These are phyloP conservation scores for Achaetomiella virescens DNA, from an alignment of 495 filamentous ascomycete species.

Conservation along the genomic window DNA sequence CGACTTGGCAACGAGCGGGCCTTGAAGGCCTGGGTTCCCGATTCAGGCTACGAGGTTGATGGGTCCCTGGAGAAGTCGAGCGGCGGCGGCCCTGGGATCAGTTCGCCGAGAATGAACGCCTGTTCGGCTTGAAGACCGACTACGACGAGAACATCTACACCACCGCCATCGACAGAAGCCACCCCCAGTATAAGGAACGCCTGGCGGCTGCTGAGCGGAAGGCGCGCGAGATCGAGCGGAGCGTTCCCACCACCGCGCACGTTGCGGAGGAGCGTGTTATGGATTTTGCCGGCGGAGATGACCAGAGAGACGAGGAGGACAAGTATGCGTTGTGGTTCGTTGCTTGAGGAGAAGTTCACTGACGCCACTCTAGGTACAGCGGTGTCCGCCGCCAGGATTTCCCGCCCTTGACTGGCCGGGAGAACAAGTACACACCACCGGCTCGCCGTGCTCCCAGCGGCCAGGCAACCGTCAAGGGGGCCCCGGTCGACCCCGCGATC, in stretches of 20 bases:
- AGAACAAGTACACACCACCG: constrained; percentile 86
- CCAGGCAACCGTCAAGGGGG: constrained; percentile 63
- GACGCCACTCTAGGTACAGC: constrained; percentile 62
- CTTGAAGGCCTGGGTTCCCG: constrained; percentile 82
- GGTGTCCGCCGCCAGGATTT: constrained; percentile 76
- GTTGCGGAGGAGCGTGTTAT: constrained; percentile 84
- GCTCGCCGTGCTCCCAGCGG: constrained; percentile 72
- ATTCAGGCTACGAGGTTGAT: constrained; percentile 53
- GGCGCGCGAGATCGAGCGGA: constrained; percentile 82
- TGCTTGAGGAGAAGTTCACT: neutral
- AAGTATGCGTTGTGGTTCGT: constrained; percentile 52
- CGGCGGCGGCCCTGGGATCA: constrained; percentile 72
- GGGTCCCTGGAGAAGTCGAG: constrained; percentile 59
- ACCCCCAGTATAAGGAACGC: constrained; percentile 72
- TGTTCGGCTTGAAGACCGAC: constrained; percentile 78
- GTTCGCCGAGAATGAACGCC: constrained; percentile 80
- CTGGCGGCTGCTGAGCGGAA: constrained; percentile 72
- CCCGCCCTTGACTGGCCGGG: constrained; percentile 52
- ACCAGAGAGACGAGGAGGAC: constrained; percentile 74
- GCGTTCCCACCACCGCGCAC: constrained; percentile 63
- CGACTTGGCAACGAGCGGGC: constrained; percentile 62
- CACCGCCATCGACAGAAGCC: constrained; percentile 73
- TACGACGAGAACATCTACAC: constrained; percentile 96
- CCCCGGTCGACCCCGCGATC: constrained; percentile 74
- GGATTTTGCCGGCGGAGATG: constrained; percentile 45